These are phyloP conservation scores for Elasticomyces elasticus DNA, from an alignment of 495 filamentous ascomycete species.

Conservation along the genomic window DNA sequence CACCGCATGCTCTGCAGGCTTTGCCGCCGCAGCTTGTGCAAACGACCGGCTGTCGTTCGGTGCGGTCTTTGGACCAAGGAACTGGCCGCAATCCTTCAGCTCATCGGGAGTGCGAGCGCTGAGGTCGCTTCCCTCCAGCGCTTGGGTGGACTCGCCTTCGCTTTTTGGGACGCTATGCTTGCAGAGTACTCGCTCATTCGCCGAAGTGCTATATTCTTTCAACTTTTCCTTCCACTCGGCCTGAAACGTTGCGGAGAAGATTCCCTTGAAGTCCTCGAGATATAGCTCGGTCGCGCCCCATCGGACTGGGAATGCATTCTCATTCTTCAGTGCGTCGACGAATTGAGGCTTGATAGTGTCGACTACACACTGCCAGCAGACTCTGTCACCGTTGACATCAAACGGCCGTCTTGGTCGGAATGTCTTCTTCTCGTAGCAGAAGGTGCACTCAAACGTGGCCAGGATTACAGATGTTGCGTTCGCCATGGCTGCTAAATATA, in stretches of 20 bases:
- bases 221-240: not conserved
- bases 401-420: too few species aligned
- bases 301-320: not conserved
- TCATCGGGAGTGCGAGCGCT: not conserved
- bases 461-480: too few species aligned
- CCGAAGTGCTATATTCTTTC: not conserved
- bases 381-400: not conserved
- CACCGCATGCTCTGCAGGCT: too few species aligned
- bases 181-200: not conserved
- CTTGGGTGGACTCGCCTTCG: not conserved
- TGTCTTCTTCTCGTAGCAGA: not conserved
- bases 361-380: not conserved
- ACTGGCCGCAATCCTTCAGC: not conserved
- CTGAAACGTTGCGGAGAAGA: not conserved
- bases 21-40: too few species aligned
- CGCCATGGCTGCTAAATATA: too few species aligned
- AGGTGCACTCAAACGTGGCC: too few species aligned
- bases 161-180: not conserved
- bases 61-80: too few species aligned
- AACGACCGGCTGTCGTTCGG: too few species aligned
- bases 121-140: not conserved
- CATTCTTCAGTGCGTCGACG: not conserved
- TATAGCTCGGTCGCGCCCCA: not conserved
- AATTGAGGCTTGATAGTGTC: not conserved
- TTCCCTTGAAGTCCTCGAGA: not conserved